Evolutionary conservation across 495 filamentous ascomycete species (phyloP).

Genomic region (Penicillium cataractarum): DNA sequence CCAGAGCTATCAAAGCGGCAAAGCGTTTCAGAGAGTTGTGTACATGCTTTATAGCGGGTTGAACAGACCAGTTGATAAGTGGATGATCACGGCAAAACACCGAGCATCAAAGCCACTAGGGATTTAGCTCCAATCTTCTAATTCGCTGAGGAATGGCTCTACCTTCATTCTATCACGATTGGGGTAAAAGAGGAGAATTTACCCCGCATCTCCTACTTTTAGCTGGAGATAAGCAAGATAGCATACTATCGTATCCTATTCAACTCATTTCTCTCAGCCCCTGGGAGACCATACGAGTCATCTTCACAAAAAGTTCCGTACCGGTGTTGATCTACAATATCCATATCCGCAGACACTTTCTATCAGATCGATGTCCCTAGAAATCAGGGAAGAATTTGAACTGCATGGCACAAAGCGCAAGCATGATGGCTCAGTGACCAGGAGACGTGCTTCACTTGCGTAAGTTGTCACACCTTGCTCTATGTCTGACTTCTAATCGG

Average conservation of each 20-base stretch:
- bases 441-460: slow-evolving; percentile 18
- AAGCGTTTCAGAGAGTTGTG: not conserved
- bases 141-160: not conserved
- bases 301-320: not conserved
- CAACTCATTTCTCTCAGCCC: not conserved
- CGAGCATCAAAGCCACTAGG: not conserved
- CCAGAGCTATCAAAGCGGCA: not conserved
- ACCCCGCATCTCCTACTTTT: slow-evolving; percentile 17
- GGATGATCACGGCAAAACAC: not conserved
- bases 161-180: not conserved
- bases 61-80: not conserved
- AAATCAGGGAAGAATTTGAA: slow-evolving; percentile 4
- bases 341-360: not conserved
- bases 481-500: not conserved
- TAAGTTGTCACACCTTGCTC: not conserved
- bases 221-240: slow-evolving; percentile 17
- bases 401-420: slow-evolving; percentile 17
- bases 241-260: not conserved
- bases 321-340: no score
- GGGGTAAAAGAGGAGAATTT: not conserved
- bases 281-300: not conserved
- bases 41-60: not conserved
- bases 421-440: slow-evolving; percentile 6
- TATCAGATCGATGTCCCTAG: slow-evolving; percentile 8
- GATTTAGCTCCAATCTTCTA: not conserved